These are phyloP conservation scores for Sporothrix pallida DNA, from an alignment of 2,329 filamentous ascomycete species.

Conservation along the genomic window DNA sequence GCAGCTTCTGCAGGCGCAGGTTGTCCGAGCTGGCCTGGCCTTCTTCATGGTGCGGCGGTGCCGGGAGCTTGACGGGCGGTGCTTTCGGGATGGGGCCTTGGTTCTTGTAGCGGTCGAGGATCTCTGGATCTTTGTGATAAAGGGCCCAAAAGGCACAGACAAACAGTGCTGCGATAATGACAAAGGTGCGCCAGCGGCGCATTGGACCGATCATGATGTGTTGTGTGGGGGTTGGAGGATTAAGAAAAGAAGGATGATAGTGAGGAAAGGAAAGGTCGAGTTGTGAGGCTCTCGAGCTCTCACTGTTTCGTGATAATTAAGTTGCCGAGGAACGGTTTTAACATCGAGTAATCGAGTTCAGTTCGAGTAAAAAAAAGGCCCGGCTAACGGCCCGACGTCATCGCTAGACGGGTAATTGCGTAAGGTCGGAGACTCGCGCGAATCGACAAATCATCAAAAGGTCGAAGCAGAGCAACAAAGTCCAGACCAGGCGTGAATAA, in stretches of 20 bases:
- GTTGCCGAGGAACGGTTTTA: constrained; percentile 12
- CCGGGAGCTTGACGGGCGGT: constrained; percentile 30
- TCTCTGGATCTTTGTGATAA: constrained; percentile 26
- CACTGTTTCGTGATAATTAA: not conserved
- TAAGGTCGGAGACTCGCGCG: not conserved
- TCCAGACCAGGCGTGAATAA: not conserved
- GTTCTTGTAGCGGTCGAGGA: constrained; percentile 34
- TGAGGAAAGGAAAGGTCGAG: not conserved
- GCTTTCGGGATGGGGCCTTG: constrained; percentile 21
- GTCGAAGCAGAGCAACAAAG: not conserved
- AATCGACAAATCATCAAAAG: not conserved
- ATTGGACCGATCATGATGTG: constrained; percentile 35
- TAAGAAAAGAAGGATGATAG: not conserved
- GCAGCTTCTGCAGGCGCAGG: constrained; percentile 43
- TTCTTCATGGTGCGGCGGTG: constrained; percentile 13
- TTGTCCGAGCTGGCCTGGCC: not conserved
- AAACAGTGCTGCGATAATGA: constrained; percentile 32
- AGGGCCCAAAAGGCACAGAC: constrained; percentile 30
- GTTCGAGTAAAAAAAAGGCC: not conserved
- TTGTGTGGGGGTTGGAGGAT: not conserved
- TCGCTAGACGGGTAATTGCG: constrained; percentile 10
- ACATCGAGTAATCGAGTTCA: too few relatives aligned
- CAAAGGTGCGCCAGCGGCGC: constrained; percentile 38
- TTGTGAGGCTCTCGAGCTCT: not conserved
- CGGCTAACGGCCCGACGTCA: constrained; percentile 28